A percentile compares a stretch with the other conserved stretches of the same genome.
Conservation (phyloP, 2,329 filamentous ascomycete genomes). For the Aspergillus sclerotialis region DNA sequence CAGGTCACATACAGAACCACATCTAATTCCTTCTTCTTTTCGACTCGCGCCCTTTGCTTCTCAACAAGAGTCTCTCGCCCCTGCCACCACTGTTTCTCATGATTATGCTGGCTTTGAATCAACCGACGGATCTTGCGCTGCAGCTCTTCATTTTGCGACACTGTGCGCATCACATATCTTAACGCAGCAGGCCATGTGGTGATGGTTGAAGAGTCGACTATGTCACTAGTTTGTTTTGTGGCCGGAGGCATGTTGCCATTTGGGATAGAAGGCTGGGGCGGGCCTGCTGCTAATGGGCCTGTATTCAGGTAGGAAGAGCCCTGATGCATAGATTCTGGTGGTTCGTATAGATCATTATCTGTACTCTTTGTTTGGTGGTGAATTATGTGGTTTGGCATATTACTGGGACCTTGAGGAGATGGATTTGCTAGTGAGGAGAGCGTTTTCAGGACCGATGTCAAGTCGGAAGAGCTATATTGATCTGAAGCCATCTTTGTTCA, state of each 20-base stretch:
- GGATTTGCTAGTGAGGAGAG: slow-evolving; percentile 29
- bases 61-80: slow-evolving; percentile 46
- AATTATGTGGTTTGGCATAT: background rate
- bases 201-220: slow-evolving; percentile 39
- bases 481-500: slow-evolving; percentile 10
- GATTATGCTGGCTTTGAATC: slow-evolving; percentile 56
- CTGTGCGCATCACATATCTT: slow-evolving; percentile 44
- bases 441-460: slow-evolving; percentile 36
- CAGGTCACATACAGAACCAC: slow-evolving; percentile 47
- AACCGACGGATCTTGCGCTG: slow-evolving; percentile 46
- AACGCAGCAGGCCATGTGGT: slow-evolving; percentile 47
- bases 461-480: slow-evolving; percentile 25
- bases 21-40: slow-evolving; percentile 49
- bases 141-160: slow-evolving; percentile 39
- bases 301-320: too few relatives aligned
- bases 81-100: slow-evolving; percentile 57
- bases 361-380: background rate
- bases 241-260: too few relatives aligned
- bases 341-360: slow-evolving; percentile 13
- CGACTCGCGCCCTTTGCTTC: slow-evolving; percentile 45
- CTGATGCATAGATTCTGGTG: slow-evolving; percentile 11
- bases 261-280: slow-evolving; percentile 1
- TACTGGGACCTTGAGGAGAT: slow-evolving; percentile 1
- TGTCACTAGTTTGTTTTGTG: slow-evolving; percentile 1
- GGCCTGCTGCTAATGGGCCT: background rate